Percentiles rank a stretch among this genome's conserved stretches.
phyloP scores from a whole-genome alignment of 495 filamentous ascomycete genomes.

The Talaromyces borbonicus region DNA sequence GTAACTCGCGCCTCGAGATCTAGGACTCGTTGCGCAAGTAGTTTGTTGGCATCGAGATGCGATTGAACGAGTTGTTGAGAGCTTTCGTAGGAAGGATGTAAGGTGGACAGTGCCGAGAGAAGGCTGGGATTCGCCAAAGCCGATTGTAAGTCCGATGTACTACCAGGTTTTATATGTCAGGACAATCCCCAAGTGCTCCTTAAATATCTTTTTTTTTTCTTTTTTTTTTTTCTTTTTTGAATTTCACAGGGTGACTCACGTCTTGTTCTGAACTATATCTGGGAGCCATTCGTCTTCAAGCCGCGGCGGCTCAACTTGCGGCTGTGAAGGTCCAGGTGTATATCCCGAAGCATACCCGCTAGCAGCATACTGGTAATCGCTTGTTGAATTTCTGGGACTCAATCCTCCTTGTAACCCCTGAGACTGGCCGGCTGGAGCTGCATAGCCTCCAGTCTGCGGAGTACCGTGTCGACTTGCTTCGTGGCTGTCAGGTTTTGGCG shows the following conservation, averaged over 20 bases:
- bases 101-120: slow-evolving; percentile 53
- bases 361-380: background rate
- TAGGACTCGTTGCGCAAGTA: slow-evolving; percentile 57
- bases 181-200: too few relatives aligned
- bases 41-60: slow-evolving; percentile 49
- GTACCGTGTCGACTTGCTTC: slow-evolving; percentile 60
- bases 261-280: slow-evolving; percentile 59
- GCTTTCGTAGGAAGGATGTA: slow-evolving; percentile 46
- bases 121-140: slow-evolving; percentile 50
- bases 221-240: too few relatives aligned
- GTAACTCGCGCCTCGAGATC: slow-evolving; percentile 52
- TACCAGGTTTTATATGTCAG: too few relatives aligned
- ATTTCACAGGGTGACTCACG: slow-evolving; percentile 36
- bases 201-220: too few relatives aligned
- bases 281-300: slow-evolving; percentile 56
- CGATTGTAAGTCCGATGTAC: slow-evolving; percentile 51
- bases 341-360: background rate
- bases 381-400: background rate
- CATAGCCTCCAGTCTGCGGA: slow-evolving; percentile 27
- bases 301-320: slow-evolving; percentile 26
- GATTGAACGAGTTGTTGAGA: slow-evolving; percentile 45
- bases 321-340: background rate
- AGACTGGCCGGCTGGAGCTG: slow-evolving; percentile 22
- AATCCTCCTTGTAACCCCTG: slow-evolving; percentile 14
- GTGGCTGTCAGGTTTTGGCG: slow-evolving; percentile 61